phyloP scores from a whole-genome alignment of 208 protist species.

The Leishmania aethiopica region DNA sequence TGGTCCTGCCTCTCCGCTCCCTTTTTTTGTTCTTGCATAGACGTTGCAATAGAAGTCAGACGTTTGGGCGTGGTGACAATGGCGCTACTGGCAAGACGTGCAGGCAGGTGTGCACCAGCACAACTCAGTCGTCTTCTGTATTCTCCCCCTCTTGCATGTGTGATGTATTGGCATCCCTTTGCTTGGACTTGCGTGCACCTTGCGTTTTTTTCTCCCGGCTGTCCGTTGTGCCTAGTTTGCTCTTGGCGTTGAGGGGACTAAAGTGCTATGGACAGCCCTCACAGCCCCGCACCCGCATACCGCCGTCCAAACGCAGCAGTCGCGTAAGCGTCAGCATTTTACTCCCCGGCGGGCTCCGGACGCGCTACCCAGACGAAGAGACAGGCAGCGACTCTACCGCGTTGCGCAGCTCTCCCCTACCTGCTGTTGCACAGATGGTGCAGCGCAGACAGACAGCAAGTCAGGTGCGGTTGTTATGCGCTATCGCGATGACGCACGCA shows the following conservation, averaged over 20 bases:
- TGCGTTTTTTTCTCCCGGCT: background rate
- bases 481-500: background rate
- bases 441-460: background rate
- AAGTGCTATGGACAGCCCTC: background rate
- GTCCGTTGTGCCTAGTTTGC: background rate
- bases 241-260: background rate
- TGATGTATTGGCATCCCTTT: background rate
- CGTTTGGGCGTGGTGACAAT: background rate
- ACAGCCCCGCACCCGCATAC: background rate
- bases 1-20: background rate
- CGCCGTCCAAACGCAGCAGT: background rate
- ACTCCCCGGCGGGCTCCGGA: background rate
- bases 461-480: background rate
- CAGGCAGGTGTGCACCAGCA: background rate
- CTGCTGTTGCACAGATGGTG: background rate
- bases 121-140: background rate
- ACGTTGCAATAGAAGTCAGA: background rate
- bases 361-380: background rate
- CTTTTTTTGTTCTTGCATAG: background rate
- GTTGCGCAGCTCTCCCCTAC: background rate
- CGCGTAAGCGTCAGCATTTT: background rate
- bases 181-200: background rate
- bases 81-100: background rate
- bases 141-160: too few relatives aligned
- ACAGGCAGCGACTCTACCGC: background rate